Conservation (phyloP, 1,284 basidiomycete genomes). For the Clitocybe nebularis region DNA sequence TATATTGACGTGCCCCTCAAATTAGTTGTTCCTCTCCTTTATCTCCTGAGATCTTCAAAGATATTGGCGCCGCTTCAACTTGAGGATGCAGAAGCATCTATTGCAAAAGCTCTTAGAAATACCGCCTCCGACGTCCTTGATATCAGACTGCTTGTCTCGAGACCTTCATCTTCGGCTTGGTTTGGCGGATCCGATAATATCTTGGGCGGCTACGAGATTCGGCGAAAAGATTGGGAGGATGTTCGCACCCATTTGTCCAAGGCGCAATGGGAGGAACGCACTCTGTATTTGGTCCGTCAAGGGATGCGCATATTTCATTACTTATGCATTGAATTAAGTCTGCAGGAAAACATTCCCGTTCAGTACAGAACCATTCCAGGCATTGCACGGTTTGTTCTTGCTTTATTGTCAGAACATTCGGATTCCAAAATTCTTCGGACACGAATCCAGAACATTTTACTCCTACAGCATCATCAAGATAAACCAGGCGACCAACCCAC, state of each 20-base stretch:
- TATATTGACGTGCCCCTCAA: conserved; percentile 1
- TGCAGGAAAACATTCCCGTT: conserved; percentile 67
- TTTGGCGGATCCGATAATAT: conserved; percentile 18
- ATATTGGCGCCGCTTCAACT: conserved; percentile 22
- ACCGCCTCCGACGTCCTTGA: conserved; percentile 46
- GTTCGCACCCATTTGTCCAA: conserved; percentile 29
- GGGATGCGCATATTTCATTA: neutral
- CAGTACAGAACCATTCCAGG: conserved; percentile 43
- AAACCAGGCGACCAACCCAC: conserved; percentile 44
- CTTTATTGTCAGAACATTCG: conserved; percentile 30
- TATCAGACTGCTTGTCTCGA: conserved; percentile 52
- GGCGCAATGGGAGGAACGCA: conserved; percentile 56
- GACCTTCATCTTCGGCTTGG: conserved; percentile 37
- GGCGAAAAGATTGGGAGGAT: conserved; percentile 43
- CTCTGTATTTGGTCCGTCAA: conserved; percentile 60
- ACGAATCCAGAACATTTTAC: conserved; percentile 46
- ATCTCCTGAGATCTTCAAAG: conserved; percentile 40
- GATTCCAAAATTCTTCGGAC: conserved; percentile 14
- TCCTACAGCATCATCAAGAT: conserved; percentile 62
- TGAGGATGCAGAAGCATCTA: conserved; percentile 38
- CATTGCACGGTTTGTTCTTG: conserved; percentile 41
- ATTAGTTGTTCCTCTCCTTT: conserved; percentile 59
- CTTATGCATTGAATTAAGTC: neutral
- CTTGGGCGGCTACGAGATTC: conserved; percentile 54
- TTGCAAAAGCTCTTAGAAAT: conserved; percentile 53